Conservation (phyloP, 345 rosid genomes). For the Brassica juncea region DNA sequence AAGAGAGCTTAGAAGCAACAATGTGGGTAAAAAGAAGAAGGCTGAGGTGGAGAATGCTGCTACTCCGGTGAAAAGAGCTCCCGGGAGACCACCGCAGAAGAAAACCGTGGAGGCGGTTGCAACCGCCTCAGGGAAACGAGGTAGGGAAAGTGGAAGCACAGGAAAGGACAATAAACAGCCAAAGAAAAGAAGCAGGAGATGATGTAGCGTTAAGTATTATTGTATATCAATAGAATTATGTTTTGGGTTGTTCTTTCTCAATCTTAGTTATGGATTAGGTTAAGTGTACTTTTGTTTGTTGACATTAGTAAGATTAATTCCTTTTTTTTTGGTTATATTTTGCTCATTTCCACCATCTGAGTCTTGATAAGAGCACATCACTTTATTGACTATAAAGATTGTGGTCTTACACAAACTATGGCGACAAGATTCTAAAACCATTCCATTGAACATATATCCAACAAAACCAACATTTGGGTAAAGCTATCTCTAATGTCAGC, state of each 20-base stretch:
- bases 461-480: constrained; percentile 12
- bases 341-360: constrained; percentile 20
- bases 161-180: constrained; percentile 48
- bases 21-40: constrained; percentile 34
- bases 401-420: background rate
- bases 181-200: constrained; percentile 42
- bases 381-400: background rate
- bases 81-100: constrained; percentile 61
- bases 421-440: background rate
- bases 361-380: background rate
- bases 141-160: constrained; percentile 43
- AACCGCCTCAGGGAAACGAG: constrained; percentile 51
- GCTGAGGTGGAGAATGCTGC: constrained; percentile 45
- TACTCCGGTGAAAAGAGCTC: constrained; percentile 43
- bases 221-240: constrained; percentile 24
- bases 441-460: constrained; percentile 30
- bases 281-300: constrained; percentile 16
- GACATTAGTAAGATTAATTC: constrained; percentile 26
- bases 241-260: constrained; percentile 3
- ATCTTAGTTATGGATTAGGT: constrained; percentile 26
- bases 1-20: constrained; percentile 44
- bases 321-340: constrained; percentile 26
- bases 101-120: constrained; percentile 36
- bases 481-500: constrained; percentile 20
- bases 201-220: background rate